Evolutionary conservation across 495 filamentous ascomycete species (phyloP).

Genomic region (Penicillium egyptiacum): DNA sequence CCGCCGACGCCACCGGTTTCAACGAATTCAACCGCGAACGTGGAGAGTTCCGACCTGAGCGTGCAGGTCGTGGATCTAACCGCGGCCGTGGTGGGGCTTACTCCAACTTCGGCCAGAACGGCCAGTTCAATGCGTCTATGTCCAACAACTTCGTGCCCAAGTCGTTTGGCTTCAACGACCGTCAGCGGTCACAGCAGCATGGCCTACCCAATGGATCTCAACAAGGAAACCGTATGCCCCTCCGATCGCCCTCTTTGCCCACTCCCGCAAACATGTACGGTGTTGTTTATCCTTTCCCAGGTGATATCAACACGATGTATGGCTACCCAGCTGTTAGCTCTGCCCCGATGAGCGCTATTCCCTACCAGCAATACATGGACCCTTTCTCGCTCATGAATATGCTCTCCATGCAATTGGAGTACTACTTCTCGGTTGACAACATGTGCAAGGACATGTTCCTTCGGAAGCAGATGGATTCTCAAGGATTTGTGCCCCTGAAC

Average conservation of each 20-base stretch:
- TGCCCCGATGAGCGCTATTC: conserved; percentile 59
- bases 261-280: conserved; percentile 41
- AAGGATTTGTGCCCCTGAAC: conserved; percentile 81
- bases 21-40: conserved; percentile 47
- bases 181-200: conserved; percentile 41
- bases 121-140: conserved; percentile 51
- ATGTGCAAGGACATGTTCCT: conserved; percentile 92
- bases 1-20: conserved; percentile 39
- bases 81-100: conserved; percentile 52
- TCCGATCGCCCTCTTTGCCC: conserved; percentile 52
- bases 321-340: conserved; percentile 55
- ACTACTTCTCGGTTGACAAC: conserved; percentile 97
- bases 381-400: conserved; percentile 54
- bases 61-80: conserved; percentile 53
- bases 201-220: conserved; percentile 38
- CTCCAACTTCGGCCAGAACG: conserved; percentile 42
- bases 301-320: conserved; percentile 48
- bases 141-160: conserved; percentile 46
- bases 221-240: conserved; percentile 40
- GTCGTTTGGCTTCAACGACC: conserved; percentile 42
- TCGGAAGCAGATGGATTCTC: conserved; percentile 86
- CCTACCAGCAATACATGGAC: conserved; percentile 61
- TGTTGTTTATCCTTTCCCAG: conserved; percentile 38
- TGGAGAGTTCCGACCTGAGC: conserved; percentile 50
- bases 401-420: conserved; percentile 71